Base-by-base conservation (phyloP, 2,329 filamentous ascomycete species). In the Penicillium sp. region DNA sequence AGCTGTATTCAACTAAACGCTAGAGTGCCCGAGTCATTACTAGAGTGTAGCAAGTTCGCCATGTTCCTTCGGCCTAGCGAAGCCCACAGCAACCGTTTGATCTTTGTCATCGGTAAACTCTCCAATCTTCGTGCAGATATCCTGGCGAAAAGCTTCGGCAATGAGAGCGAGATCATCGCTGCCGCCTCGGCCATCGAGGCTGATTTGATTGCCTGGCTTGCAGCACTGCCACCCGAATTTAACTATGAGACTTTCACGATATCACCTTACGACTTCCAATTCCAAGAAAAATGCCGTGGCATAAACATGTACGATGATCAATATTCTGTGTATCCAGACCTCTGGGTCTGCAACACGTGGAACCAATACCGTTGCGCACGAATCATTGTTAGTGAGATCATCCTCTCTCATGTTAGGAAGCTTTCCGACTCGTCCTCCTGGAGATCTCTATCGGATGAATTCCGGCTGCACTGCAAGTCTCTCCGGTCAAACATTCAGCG, bases 311-410 rank as follows among this genome's bases (percentile, higher is more conserved):
- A 79, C 49, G 69, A 73, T 14, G 72, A 74, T 10, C 69, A 72
- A 44, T 82, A 79, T 56, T 79, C 84, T 58, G 60, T 72, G 18
- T 84, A 84, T 55, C 62, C 64, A 13, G 74, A 77, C 50, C 73
- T 80, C 44, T 80, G 75, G 71, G 66, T 73, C 14, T 77, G 75
- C 7, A 72, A 76, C 20, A 70, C 78, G 32, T 83, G 77, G 77
- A 79, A 78, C 49, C 75, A 82, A 53, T 81, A 77, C 54, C 77
- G 81, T 20, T 81, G 78, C 71, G 72, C 73, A 6, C 75, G 78
- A n/a, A 75, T 81, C 20, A 62, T 82, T 8, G 59, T 74, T 13
- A 76, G 73, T 57, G 73, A 80, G 50, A 68, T 72, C 34, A 72
- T 83, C 10, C 61, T 66, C 2, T 57, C 51, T 13, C 62, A 57